These are phyloP conservation scores for Saccharomycopsis guyanensis DNA, from an alignment of 805 yeast genomes.

Conservation along the genomic window DNA sequence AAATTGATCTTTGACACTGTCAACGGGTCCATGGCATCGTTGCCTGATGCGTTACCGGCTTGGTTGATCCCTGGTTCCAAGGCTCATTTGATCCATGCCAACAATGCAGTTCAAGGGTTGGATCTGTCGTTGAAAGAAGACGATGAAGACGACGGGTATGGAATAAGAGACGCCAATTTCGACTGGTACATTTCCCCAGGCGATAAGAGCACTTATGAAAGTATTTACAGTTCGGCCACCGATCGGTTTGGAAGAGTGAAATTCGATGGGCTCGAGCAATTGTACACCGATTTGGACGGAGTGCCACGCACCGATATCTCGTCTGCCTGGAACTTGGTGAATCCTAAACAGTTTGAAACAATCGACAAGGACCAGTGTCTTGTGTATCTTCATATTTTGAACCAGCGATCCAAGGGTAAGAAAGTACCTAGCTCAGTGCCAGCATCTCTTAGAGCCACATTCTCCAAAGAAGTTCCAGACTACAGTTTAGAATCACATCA, in stretches of 20 bases:
- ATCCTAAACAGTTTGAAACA: conserved; percentile 79
- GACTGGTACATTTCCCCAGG: conserved; percentile 96
- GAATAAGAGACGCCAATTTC: conserved; percentile 55
- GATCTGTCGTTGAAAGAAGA: conserved; percentile 23
- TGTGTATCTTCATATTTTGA: conserved; percentile 82
- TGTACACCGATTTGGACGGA: conserved; percentile 57
- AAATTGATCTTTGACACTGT: conserved; percentile 86
- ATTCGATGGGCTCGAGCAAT: conserved; percentile 59
- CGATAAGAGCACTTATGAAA: conserved; percentile 71
- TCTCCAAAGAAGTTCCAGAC: conserved; percentile 75
- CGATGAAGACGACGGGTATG: conserved; percentile 58
- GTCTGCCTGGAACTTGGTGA: conserved; percentile 91
- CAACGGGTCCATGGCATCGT: conserved; percentile 52
- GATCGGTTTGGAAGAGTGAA: conserved; percentile 76
- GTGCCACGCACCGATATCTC: conserved; percentile 82
- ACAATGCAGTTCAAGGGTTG: conserved; percentile 39
- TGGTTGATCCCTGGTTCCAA: conserved; percentile 93
- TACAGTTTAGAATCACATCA: conserved; percentile 56
- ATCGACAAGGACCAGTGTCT: conserved; percentile 91
- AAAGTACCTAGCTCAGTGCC: conserved; percentile 95
- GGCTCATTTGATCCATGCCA: conserved; percentile 78
- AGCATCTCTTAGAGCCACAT: conserved; percentile 81
- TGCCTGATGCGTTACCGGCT: conserved; percentile 73
- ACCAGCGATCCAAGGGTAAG: conserved; percentile 73
- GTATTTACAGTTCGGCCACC: conserved; percentile 63